phyloP scores from a whole-genome alignment of 2,329 filamentous ascomycete species.

The Raffaelea arxii region DNA sequence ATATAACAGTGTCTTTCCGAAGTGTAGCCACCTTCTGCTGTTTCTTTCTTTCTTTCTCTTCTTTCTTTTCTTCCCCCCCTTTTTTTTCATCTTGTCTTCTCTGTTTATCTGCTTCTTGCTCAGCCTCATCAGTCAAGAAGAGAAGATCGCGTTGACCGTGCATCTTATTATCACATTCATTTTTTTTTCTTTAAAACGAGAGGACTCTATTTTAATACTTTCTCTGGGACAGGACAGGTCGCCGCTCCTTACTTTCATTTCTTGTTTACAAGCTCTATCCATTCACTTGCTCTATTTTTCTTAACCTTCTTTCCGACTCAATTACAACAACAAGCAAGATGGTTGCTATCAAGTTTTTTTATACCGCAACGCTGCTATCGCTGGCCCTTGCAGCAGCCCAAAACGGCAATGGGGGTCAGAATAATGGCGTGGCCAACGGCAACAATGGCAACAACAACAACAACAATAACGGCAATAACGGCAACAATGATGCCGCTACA shows the following conservation, averaged over 20 bases:
- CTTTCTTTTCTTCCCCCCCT: slow-evolving; percentile 9
- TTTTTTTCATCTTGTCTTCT: slow-evolving; percentile 9
- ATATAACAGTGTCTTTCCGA: slow-evolving; percentile 11
- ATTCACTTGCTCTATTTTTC: neutral
- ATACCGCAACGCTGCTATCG: slow-evolving; percentile 17
- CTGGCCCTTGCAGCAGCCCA: slow-evolving; percentile 17
- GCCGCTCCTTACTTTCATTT: slow-evolving; percentile 8
- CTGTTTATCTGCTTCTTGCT: slow-evolving; percentile 11
- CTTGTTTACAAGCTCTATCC: too few relatives aligned
- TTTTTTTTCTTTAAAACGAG: slow-evolving; percentile 9
- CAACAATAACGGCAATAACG: slow-evolving; percentile 9
- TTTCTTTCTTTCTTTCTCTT: slow-evolving; percentile 6
- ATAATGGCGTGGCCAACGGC: neutral
- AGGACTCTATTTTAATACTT: neutral
- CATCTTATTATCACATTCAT: slow-evolving; percentile 14
- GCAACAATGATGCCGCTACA: slow-evolving; percentile 32
- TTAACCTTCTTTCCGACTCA: slow-evolving; percentile 8
- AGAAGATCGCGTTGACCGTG: slow-evolving; percentile 24
- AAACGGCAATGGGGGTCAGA: slow-evolving; percentile 6
- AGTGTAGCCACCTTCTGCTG: slow-evolving; percentile 5
- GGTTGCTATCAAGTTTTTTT: slow-evolving; percentile 17
- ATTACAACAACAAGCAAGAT: slow-evolving; percentile 14
- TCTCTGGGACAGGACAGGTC: slow-evolving; percentile 4
- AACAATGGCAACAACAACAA: neutral
- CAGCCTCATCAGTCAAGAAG: slow-evolving; percentile 18